phyloP scores from a whole-genome alignment of 2,329 filamentous ascomycete species.

The Colletotrichum agaves region DNA sequence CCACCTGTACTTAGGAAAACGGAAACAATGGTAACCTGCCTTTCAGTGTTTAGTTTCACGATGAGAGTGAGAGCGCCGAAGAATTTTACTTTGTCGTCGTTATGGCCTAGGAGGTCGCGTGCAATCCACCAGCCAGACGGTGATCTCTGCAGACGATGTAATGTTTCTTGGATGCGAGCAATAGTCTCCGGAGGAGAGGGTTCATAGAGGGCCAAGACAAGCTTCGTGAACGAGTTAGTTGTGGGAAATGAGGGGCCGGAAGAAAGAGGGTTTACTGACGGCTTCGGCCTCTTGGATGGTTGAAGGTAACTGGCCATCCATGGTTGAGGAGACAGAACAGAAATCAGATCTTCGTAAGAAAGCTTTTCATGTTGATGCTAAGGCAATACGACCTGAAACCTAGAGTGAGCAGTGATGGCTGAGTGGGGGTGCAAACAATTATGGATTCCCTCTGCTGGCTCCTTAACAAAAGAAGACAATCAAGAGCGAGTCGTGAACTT shows the following conservation, averaged over 20 bases:
- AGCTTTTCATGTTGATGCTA: not conserved
- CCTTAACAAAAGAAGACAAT: too few relatives aligned
- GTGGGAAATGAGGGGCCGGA: not conserved
- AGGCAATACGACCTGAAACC: not conserved
- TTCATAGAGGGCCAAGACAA: slow-evolving; percentile 65
- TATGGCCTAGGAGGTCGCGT: slow-evolving; percentile 75
- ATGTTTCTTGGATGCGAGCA: slow-evolving; percentile 71
- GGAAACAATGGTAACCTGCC: slow-evolving; percentile 51
- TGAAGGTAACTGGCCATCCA: slow-evolving; percentile 35
- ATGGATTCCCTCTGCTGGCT: too few relatives aligned
- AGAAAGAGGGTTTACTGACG: slow-evolving; percentile 14
- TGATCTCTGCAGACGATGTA: slow-evolving; percentile 83
- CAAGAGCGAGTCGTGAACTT: too few relatives aligned
- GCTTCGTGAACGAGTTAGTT: slow-evolving; percentile 40
- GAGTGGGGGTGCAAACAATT: too few relatives aligned
- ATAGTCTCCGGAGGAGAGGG: slow-evolving; percentile 61
- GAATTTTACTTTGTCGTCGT: slow-evolving; percentile 83
- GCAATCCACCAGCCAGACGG: slow-evolving; percentile 88
- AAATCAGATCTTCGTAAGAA: not conserved
- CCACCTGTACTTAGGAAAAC: too few relatives aligned
- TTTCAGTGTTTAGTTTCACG: slow-evolving; percentile 93
- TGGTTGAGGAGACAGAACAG: not conserved
- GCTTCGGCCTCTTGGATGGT: slow-evolving; percentile 31
- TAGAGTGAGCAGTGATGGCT: too few relatives aligned
- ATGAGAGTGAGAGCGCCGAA: slow-evolving; percentile 94